A percentile compares a stretch with the other conserved stretches of the same genome.
Conservation (phyloP, 2,329 filamentous ascomycete genomes). For the Colletotrichum chlorophyti region DNA sequence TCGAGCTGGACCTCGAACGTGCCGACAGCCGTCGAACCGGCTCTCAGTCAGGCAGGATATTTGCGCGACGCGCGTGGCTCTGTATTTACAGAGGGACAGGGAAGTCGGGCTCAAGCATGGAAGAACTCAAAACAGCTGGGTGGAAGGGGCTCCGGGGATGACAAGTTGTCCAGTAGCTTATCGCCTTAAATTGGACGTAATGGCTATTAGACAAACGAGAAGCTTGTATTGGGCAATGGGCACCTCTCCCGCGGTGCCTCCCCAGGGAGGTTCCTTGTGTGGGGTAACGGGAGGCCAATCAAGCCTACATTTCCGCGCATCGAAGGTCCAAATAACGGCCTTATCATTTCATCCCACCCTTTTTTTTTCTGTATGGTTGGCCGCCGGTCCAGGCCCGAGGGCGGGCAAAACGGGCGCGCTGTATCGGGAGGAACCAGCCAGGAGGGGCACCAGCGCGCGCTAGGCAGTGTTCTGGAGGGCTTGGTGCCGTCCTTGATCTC, state of each 20-base stretch:
- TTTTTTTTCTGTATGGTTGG: constrained; percentile 9
- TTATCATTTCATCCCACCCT: constrained; percentile 28
- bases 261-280: constrained; percentile 21
- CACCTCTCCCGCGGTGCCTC: neutral
- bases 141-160: neutral
- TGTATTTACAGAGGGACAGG: neutral
- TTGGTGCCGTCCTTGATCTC: neutral
- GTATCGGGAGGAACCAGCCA: constrained; percentile 11
- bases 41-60: no score
- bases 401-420: constrained; percentile 10
- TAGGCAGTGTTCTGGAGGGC: neutral
- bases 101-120: neutral
- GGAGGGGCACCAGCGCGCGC: neutral
- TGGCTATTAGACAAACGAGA: constrained; percentile 26
- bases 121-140: neutral
- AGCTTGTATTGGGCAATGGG: constrained; percentile 11
- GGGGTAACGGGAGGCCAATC: constrained; percentile 22
- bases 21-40: no score
- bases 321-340: no score
- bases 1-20: no score
- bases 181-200: constrained; percentile 26
- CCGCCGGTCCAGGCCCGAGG: constrained; percentile 27
- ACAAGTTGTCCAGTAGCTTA: constrained; percentile 11
- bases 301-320: neutral
- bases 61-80: no score